Percentiles rank a stretch among this genome's conserved stretches.
phyloP scores from a whole-genome alignment of 1,139 yeast species.

The Kurtzmaniella natalensis region DNA sequence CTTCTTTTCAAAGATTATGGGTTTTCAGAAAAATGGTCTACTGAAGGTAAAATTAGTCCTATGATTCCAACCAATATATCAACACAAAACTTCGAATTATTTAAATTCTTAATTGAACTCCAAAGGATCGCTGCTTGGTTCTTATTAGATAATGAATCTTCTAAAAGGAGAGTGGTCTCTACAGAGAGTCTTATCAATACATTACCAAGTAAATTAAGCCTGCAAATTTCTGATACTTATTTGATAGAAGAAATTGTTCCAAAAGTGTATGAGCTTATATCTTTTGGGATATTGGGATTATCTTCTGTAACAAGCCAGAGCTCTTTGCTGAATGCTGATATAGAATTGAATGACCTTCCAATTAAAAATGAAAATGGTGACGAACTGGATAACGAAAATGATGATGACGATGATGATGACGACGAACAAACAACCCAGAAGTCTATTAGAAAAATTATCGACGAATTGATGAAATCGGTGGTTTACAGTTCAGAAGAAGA shows the following conservation, averaged over 20 bases:
- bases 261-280: slow-evolving; percentile 19
- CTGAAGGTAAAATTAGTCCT: slow-evolving; percentile 8
- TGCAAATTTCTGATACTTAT: slow-evolving; percentile 13
- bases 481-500: slow-evolving; percentile 26
- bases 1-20: slow-evolving; percentile 12
- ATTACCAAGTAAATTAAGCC: slow-evolving; percentile 19
- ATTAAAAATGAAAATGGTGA: not conserved
- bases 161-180: slow-evolving; percentile 20
- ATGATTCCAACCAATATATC: slow-evolving; percentile 7
- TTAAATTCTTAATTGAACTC: slow-evolving; percentile 16
- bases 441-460: slow-evolving; percentile 5
- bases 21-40: slow-evolving; percentile 12
- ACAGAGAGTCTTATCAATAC: slow-evolving; percentile 16
- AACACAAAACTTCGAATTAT: slow-evolving; percentile 6
- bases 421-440: not conserved
- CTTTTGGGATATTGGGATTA: slow-evolving; percentile 6
- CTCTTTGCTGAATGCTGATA: no score
- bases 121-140: slow-evolving; percentile 19
- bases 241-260: slow-evolving; percentile 28
- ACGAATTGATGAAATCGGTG: slow-evolving; percentile 17
- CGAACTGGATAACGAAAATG: not conserved
- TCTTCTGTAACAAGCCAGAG: no score
- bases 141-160: slow-evolving; percentile 7
- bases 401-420: slow-evolving; percentile 1
- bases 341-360: not conserved